Percentiles rank a stretch among this genome's conserved stretches.
phyloP scores from a whole-genome alignment of 139 green algal species.

The Chlorella ohadii region DNA sequence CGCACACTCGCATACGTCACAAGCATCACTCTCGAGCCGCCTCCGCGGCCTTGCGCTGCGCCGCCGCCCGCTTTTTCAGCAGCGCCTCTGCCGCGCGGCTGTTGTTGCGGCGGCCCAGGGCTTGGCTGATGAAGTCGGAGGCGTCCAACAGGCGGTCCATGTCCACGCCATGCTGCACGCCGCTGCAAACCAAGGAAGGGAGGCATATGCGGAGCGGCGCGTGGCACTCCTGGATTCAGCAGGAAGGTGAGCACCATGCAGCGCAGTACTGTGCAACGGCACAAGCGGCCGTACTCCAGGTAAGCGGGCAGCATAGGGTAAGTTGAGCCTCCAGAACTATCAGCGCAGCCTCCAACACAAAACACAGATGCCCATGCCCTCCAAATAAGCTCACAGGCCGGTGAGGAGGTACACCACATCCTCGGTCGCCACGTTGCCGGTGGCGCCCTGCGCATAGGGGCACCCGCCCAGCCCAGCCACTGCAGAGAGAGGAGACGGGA shows the following conservation, averaged over 20 bases:
- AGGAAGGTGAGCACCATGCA: no score
- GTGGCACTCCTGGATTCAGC: no score
- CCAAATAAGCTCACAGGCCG: conserved; percentile 58
- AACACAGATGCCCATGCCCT: neutral
- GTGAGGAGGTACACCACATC: conserved; percentile 94
- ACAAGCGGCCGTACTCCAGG: no score
- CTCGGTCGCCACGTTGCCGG: conserved; percentile 95
- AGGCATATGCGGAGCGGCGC: no score
- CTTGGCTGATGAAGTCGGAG: conserved; percentile 67
- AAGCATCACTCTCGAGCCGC: neutral
- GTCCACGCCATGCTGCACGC: conserved; percentile 84
- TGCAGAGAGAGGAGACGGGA: no score
- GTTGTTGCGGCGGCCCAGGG: conserved; percentile 49
- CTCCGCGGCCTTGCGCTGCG: conserved; percentile 1
- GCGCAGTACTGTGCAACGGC: no score
- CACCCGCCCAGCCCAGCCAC: conserved; percentile 92
- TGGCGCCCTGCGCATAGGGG: conserved; percentile 90
- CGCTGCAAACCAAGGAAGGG: neutral
- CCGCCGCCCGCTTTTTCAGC: conserved; percentile 17
- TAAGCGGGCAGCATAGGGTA: no score
- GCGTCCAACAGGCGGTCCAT: conserved; percentile 76
- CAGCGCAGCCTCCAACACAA: no score
- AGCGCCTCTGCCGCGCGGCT: conserved; percentile 42
- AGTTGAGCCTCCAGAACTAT: no score
- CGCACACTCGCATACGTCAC: no score